Percentiles rank a stretch among this genome's conserved stretches.
Evolutionary conservation across 2,329 filamentous ascomycete species (phyloP).

Genomic region (Chaetomium globosum): DNA sequence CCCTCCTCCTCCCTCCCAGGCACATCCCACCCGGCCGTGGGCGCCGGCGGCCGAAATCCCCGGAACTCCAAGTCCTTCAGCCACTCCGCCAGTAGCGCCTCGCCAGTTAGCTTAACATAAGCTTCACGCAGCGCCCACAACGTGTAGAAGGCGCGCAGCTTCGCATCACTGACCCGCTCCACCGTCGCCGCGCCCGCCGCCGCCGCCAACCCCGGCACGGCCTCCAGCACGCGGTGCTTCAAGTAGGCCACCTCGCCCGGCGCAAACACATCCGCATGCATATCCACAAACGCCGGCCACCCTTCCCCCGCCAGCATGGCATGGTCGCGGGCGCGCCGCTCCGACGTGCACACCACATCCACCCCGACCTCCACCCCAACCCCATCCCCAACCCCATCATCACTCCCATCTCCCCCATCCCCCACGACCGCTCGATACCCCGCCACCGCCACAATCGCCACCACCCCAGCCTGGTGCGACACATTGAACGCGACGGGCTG

Average conservation of each 20-base stretch:
- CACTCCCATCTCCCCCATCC: conserved; percentile 32
- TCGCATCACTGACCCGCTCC: conserved; percentile 56
- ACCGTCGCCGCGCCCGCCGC: conserved; percentile 36
- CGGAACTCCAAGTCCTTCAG: conserved; percentile 70
- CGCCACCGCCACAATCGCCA: conserved; percentile 63
- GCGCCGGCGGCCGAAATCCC: conserved; percentile 59
- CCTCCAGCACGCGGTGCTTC: conserved; percentile 48
- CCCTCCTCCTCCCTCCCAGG: conserved; percentile 35
- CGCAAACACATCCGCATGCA: conserved; percentile 71
- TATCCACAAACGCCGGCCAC: conserved; percentile 69
- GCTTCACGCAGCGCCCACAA: conserved; percentile 80
- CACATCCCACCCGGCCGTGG: conserved; percentile 35
- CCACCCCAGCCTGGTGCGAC: conserved; percentile 75
- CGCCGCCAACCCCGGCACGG: conserved; percentile 2
- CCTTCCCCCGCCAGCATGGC: conserved; percentile 59
- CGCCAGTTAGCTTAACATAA: conserved; percentile 81
- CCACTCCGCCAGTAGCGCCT: conserved; percentile 75
- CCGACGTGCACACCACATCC: conserved; percentile 74
- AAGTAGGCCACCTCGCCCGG: conserved; percentile 64
- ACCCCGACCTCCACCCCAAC: conserved; percentile 60
- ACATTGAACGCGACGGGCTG: conserved; percentile 70
- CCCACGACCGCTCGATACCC: conserved; percentile 32
- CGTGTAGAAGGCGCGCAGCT: conserved; percentile 72
- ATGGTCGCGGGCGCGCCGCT: conserved; percentile 66
- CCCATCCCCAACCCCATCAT: background rate